phyloP scores from a whole-genome alignment of 1,139 yeast species.

The Candida dubliniensis region DNA sequence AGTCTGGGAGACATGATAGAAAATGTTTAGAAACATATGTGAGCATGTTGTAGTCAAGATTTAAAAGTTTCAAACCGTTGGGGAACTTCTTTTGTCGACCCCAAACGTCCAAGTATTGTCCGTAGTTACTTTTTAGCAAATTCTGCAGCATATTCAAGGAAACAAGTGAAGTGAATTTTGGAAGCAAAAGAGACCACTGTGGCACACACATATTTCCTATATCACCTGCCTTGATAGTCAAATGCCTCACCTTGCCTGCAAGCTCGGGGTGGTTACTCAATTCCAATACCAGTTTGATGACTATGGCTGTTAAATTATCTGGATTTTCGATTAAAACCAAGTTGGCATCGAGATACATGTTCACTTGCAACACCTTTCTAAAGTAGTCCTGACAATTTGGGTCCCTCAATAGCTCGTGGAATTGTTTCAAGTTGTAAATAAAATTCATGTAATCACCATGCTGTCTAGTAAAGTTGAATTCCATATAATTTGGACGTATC shows the following conservation, averaged over 20 bases:
- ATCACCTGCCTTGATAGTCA: conserved; percentile 36
- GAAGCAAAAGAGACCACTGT: conserved; percentile 36
- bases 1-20: conserved; percentile 28
- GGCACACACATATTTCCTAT: conserved; percentile 35
- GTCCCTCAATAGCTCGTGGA: conserved; percentile 20
- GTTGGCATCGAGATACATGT: conserved; percentile 30
- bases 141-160: conserved; percentile 31
- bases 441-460: conserved; percentile 31
- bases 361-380: conserved; percentile 20
- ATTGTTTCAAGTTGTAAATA: conserved; percentile 24
- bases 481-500: conserved; percentile 27
- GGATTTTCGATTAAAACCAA: conserved; percentile 20
- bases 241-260: conserved; percentile 21
- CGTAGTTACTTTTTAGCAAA: conserved; percentile 21
- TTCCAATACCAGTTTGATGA: conserved; percentile 15
- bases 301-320: conserved; percentile 15
- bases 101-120: conserved; percentile 23
- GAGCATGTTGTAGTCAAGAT: conserved; percentile 29
- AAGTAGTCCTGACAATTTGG: conserved; percentile 19
- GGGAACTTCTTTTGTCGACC: conserved; percentile 32
- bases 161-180: conserved; percentile 23
- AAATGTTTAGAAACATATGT: conserved; percentile 22
- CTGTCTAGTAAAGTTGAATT: conserved; percentile 29
- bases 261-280: conserved; percentile 10
- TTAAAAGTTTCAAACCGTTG: conserved; percentile 21